Conservation (phyloP, 805 yeast genomes). For the Candida quercuum region DNA sequence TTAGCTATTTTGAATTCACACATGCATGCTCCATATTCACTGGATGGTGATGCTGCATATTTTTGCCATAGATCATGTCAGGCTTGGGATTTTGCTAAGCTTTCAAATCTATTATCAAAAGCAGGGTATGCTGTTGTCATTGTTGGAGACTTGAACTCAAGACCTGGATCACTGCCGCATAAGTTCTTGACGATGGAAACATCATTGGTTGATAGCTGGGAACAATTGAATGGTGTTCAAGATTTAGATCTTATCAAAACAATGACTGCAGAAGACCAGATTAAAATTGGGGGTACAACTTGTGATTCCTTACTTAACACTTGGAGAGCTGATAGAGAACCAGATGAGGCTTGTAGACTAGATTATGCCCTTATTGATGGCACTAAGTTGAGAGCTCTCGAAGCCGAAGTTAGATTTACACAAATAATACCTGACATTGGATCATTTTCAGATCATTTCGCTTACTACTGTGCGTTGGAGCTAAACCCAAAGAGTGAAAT, state of each 20-base stretch:
- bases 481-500: slow-evolving; percentile 17
- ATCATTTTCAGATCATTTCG: slow-evolving; percentile 92
- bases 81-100: slow-evolving; percentile 88
- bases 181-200: slow-evolving; percentile 66
- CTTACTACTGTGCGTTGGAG: slow-evolving; percentile 47
- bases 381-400: slow-evolving; percentile 41
- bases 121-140: slow-evolving; percentile 84
- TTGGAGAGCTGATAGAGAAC: slow-evolving; percentile 51
- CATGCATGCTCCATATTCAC: slow-evolving; percentile 94
- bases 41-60: slow-evolving; percentile 82
- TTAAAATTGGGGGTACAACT: slow-evolving; percentile 73
- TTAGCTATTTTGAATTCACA: slow-evolving; percentile 86
- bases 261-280: slow-evolving; percentile 55
- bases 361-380: slow-evolving; percentile 85
- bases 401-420: slow-evolving; percentile 71
- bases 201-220: slow-evolving; percentile 80
- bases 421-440: slow-evolving; percentile 63
- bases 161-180: slow-evolving; percentile 82
- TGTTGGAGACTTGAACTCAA: slow-evolving; percentile 90
- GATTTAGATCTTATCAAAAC: slow-evolving; percentile 36
- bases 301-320: slow-evolving; percentile 86
- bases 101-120: slow-evolving; percentile 52
- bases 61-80: slow-evolving; percentile 88
- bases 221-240: slow-evolving; percentile 48
- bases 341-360: slow-evolving; percentile 58